Conservation (phyloP, 2,329 filamentous ascomycete species). For the Sporothrix mexicana region DNA sequence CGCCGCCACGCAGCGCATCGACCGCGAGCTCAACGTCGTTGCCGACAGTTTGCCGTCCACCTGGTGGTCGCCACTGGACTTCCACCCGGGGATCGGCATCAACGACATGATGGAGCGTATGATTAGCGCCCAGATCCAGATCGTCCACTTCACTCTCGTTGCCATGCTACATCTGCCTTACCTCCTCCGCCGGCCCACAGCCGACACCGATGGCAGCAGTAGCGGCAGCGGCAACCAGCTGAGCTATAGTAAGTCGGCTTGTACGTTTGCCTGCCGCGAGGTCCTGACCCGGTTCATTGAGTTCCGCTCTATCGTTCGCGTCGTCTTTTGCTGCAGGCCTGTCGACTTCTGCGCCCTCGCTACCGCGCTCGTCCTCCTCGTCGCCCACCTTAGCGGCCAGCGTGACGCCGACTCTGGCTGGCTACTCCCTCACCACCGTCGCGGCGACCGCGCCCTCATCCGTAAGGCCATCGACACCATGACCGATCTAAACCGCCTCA, state of each 20-base stretch:
- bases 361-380: constrained; percentile 48
- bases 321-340: constrained; percentile 49
- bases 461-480: constrained; percentile 47
- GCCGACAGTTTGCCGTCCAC: constrained; percentile 47
- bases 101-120: constrained; percentile 30
- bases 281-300: constrained; percentile 49
- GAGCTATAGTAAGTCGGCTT: constrained; percentile 49
- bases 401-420: constrained; percentile 22
- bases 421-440: constrained; percentile 49
- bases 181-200: constrained; percentile 21
- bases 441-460: constrained; percentile 50
- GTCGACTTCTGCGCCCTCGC: constrained; percentile 51
- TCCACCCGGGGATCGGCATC: background rate
- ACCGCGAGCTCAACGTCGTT: constrained; percentile 47
- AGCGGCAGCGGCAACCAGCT: constrained; percentile 34
- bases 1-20: constrained; percentile 44
- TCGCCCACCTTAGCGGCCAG: constrained; percentile 48
- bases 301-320: constrained; percentile 45
- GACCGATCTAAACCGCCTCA: constrained; percentile 38
- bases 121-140: constrained; percentile 42
- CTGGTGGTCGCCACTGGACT: constrained; percentile 47
- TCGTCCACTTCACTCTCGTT: constrained; percentile 51
- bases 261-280: constrained; percentile 51
- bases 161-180: constrained; percentile 47
- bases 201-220: too few relatives aligned